A percentile compares a stretch with the other conserved stretches of the same genome.
Conservation (phyloP, 1,284 basidiomycete species). For the Pascua sp. region DNA sequence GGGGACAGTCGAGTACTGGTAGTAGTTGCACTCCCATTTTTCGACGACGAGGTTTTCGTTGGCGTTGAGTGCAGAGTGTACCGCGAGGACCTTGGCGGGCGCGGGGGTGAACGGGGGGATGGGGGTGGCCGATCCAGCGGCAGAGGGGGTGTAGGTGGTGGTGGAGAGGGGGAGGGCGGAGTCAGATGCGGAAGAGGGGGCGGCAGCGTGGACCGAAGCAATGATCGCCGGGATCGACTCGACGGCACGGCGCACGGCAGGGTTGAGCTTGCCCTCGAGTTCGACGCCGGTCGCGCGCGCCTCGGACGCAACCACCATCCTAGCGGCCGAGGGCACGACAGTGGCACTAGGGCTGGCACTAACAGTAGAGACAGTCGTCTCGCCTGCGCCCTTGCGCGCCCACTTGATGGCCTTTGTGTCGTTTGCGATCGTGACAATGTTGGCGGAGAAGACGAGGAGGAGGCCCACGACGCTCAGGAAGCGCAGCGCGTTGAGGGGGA, state of each 20-base stretch:
- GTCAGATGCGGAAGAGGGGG: background rate
- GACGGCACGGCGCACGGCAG: background rate
- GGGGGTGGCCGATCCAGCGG: background rate
- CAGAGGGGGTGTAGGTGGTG: background rate
- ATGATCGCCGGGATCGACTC: background rate
- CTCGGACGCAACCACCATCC: too few species aligned
- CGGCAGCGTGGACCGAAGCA: background rate
- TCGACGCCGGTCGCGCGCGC: too few species aligned
- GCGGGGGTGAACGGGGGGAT: background rate
- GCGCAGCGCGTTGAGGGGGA: slow-evolving; percentile 72
- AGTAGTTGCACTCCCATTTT: slow-evolving; percentile 59
- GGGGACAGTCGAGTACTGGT: slow-evolving; percentile 67
- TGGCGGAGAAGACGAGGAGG: slow-evolving; percentile 66
- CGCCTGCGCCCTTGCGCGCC: slow-evolving; percentile 9
- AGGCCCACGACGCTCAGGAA: slow-evolving; percentile 71
- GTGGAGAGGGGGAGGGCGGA: background rate
- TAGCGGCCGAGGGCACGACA: background rate
- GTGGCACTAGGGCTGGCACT: background rate
- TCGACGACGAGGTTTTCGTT: slow-evolving; percentile 8
- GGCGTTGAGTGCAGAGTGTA: background rate
- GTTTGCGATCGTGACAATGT: slow-evolving; percentile 71
- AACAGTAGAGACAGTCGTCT: background rate
- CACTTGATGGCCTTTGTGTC: slow-evolving; percentile 53
- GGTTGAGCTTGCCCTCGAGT: background rate
- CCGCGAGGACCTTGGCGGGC: background rate